Evolutionary conservation across 2,329 filamentous ascomycete species (phyloP).

Genomic region (Colletotrichum sublineola): DNA sequence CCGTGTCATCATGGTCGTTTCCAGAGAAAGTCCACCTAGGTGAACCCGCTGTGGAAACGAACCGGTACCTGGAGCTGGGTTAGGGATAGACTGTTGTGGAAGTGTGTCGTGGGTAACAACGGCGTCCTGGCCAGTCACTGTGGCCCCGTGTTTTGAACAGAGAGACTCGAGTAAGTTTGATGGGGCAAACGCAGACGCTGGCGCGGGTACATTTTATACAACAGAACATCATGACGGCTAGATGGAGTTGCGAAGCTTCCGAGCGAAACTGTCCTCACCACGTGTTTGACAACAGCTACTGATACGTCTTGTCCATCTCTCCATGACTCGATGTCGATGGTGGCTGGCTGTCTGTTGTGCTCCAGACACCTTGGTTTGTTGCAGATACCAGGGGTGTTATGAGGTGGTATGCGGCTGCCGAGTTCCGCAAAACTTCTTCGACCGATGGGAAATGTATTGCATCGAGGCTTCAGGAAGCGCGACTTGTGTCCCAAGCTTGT

Average conservation of each 20-base stretch:
- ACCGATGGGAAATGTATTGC: constrained; percentile 8
- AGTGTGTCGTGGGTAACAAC: constrained; percentile 22
- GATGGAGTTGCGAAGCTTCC: background rate
- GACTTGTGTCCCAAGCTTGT: background rate
- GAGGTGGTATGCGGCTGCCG: constrained; percentile 15
- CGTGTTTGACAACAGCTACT: constrained; percentile 19
- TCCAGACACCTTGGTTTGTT: background rate
- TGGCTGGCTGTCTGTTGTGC: background rate
- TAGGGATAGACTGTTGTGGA: constrained; percentile 10
- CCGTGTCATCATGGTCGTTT: constrained; percentile 36
- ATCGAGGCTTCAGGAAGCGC: constrained; percentile 28
- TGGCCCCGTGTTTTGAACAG: constrained; percentile 38
- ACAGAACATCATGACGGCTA: constrained; percentile 1
- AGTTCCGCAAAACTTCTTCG: constrained; percentile 7
- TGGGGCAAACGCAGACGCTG: constrained; percentile 4
- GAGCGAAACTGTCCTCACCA: background rate
- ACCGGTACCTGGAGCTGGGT: constrained; percentile 14
- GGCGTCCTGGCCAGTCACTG: constrained; percentile 25
- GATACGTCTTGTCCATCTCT: background rate
- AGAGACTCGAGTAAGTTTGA: constrained; percentile 19
- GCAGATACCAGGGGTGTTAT: background rate
- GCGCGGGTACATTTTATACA: background rate
- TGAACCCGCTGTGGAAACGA: constrained; percentile 12
- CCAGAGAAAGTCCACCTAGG: constrained; percentile 2
- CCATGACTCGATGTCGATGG: constrained; percentile 22